Evolutionary conservation across 768 basidiomycete genomes (phyloP), one percentile per base, ranked within the genome.

Genomic region (Paxillus ammoniavirescens): DNA sequence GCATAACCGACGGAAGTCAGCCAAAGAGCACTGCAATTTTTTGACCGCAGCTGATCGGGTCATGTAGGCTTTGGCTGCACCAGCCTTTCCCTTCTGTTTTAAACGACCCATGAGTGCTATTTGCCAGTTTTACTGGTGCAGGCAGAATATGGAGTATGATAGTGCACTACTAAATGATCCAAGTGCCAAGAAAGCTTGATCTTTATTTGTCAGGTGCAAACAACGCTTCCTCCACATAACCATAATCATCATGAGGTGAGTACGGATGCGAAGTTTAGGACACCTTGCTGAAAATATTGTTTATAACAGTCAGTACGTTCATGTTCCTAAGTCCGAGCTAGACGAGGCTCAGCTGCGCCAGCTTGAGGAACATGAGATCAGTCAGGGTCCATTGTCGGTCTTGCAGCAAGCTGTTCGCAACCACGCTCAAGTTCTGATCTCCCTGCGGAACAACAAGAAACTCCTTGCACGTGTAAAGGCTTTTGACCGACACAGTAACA

Each of bases 381-480:
- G 91, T 53, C 95, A 98, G 73, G 95, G 93, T n/a, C 94, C 94
- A 21, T 73, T 97, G 69, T 95, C 93, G 38, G 94, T 97, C 47
- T 80, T 97, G 49, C 97, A 99, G 72, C 94, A 97, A 72, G 91
- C 95, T 31, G 97, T 99, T 61, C 82, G 97, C 72, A 96, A 98
- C 72, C 93, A 97, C 73, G 87, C 95, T 12, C 97, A 99, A 76
- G 91, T 99, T 60, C 85, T 99, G 58, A 95, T 99, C 66, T 95
- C 94, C 17, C 79, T 99, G 52, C 80, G 97, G 64, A 99, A 98
- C 77, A 98, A 98, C 81, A 98, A 96, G 78, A 99, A 99, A 73
- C 76, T 99, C 35, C 80, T 94, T 44, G 91, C 92, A 33, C 84
- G 95, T 47, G 95, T 98, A 52, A 99, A 99, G 73, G 97, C 97